Evolutionary conservation across 768 basidiomycete species (phyloP), one percentile per base, ranked within the genome.

Genomic region (Boletus speciosus): DNA sequence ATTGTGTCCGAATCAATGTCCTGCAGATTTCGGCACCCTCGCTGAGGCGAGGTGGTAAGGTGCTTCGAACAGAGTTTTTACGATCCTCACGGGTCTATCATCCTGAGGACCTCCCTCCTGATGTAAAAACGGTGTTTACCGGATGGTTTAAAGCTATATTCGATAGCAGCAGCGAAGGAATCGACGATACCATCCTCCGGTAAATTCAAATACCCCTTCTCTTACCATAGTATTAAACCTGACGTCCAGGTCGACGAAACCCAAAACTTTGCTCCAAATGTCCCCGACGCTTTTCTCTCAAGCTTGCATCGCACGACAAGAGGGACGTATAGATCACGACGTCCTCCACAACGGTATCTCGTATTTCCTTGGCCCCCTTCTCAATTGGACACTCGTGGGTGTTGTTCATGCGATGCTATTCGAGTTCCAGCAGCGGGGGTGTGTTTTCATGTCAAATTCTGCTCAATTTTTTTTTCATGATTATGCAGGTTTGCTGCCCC

Each of bases 381-480:
- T 93, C 38, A 84, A 81, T 57, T 93, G 90, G 90, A 90, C 89
- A 0, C 77, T 91, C 6, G 83, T 85, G 3, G 87, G 88, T 3
- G 82, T 91, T 11, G 76, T 90, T 50, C 81, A 80, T 65, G 80
- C 77, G 1, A 74, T 92, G 51, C 66, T 83, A 27, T 76, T 72
- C 54, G 87, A 91, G 47, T 76, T 89, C 37, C 76, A 81, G 50
- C 74, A 76, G 32, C 76, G 71, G 55, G 74, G 74, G 88, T 88
- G 60, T 61, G 77, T 62, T 38, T 14, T 45, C 9, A 6, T 47
- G 14, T 27, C 9, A 11, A n/a, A 19, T 8, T 36, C 34, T 38
- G 6, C 15, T 55, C 12, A 8, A 6, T 9, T 5, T 23, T 34
- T 31, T 25, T 19, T 42, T 32, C 31, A 9, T 43, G 36, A 44